phyloP scores from a whole-genome alignment of 345 rosid genomes.

The Theobroma cacao region DNA sequence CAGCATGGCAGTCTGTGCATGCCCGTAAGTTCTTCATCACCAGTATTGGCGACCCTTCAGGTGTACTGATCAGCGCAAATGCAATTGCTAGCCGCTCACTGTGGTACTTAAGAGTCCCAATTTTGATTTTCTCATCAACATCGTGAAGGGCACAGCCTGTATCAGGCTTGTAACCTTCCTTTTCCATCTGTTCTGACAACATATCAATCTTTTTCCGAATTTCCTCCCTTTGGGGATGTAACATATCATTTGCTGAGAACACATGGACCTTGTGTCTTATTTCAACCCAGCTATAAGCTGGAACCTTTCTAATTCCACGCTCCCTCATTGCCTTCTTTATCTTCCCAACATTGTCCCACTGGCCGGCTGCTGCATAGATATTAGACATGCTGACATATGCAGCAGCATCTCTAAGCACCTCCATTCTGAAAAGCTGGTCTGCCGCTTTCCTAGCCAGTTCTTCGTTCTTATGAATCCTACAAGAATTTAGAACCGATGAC shows the following conservation, averaged over 20 bases:
- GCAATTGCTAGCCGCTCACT: constrained; percentile 84
- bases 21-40: constrained; percentile 88
- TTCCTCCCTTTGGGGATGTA: constrained; percentile 54
- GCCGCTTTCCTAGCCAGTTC: constrained; percentile 72
- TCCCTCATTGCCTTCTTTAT: constrained; percentile 83
- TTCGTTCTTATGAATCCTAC: constrained; percentile 81
- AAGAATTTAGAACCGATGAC: constrained; percentile 83
- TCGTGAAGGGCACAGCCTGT: constrained; percentile 67
- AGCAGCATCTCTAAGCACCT: constrained; percentile 75
- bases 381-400: constrained; percentile 83
- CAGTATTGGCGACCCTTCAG: constrained; percentile 66
- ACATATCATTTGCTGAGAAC: constrained; percentile 61
- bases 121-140: constrained; percentile 52
- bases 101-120: constrained; percentile 75
- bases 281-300: constrained; percentile 90
- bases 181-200: constrained; percentile 52
- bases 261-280: constrained; percentile 52
- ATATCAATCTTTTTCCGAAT: constrained; percentile 51
- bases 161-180: constrained; percentile 76
- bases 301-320: constrained; percentile 66
- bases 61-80: constrained; percentile 73
- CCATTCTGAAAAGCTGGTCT: constrained; percentile 58
- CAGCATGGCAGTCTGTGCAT: constrained; percentile 82
- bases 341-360: constrained; percentile 65
- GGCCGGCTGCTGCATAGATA: constrained; percentile 66